Evolutionary conservation across 192 early-diverging fungal species (phyloP), one percentile per base, ranked within the genome.

Genomic region (Phlyctochytrium planicorne): DNA sequence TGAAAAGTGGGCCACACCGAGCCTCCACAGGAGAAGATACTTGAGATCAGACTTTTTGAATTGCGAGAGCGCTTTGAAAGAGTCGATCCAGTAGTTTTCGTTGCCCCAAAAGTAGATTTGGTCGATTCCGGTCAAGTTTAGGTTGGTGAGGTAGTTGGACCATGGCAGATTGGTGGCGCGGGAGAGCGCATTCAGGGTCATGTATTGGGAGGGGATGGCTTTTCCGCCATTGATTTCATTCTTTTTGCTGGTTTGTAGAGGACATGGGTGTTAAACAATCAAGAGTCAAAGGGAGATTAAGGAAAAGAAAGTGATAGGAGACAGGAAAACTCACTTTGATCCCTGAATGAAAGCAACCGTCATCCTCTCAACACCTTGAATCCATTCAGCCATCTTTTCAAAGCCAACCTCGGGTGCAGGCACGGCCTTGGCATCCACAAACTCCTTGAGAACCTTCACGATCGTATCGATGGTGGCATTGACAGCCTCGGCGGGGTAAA

Each of bases 11-110:
- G 75, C 23, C 24, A 47, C 52, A 23, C 64, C 72, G 25, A 78
- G 52, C 3, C 75, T 68, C 79, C 79, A 80, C 17, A 78, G 64
- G 16, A 75, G 62, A 50, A 62, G 77, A 61, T 69, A 78, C n/a
- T 53, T n/a, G 17, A 80, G 60, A 34, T 64, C 35, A 16, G 65
- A 27, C 24, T 23, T 25, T 27, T 75, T 52, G 52, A 63, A 60
- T 10, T 34, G 2, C 0, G n/a, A 2, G 20, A 77, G 63, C 30
- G 40, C 36, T 24, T 34, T 30, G 34, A 80, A 52, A 0, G 63
- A 47, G 30, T 66, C 47, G 29, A 68, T 73, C 73, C 72, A 78
- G n/a, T 62, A 53, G 27, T 69, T 50, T 1, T 62, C 52, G 30
- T 78, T 65, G 32, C 69, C 75, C 60, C 57, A 78, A 23, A 78